Evolutionary conservation across 1,139 yeast species (phyloP).

Genomic region (Meyerozyma sp.): DNA sequence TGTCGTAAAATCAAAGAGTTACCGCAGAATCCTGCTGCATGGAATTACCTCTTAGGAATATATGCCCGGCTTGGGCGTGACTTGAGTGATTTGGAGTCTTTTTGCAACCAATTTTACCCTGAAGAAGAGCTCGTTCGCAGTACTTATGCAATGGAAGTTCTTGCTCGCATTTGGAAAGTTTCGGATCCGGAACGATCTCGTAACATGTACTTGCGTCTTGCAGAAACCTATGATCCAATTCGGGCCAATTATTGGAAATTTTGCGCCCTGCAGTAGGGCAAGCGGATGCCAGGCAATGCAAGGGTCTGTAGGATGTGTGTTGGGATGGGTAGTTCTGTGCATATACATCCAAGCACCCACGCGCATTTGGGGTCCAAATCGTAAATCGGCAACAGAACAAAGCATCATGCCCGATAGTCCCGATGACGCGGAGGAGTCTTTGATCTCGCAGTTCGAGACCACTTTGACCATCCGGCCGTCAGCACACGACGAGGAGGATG

Average conservation of each 20-base stretch:
- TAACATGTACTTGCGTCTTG: slow-evolving; percentile 44
- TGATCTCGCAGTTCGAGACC: slow-evolving; percentile 45
- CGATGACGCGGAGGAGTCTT: slow-evolving; percentile 43
- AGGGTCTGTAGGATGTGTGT: not conserved
- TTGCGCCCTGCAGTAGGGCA: not conserved
- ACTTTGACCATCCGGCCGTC: slow-evolving; percentile 42
- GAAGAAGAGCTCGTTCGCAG: slow-evolving; percentile 34
- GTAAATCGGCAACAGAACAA: slow-evolving; percentile 1
- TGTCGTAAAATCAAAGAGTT: slow-evolving; percentile 44
- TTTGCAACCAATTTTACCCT: slow-evolving; percentile 37
- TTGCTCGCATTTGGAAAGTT: slow-evolving; percentile 46
- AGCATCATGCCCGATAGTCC: not conserved
- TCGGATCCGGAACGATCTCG: slow-evolving; percentile 26
- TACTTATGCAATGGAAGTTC: slow-evolving; percentile 60
- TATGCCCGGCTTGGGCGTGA: slow-evolving; percentile 28
- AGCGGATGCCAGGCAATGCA: not conserved
- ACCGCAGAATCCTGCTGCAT: slow-evolving; percentile 82
- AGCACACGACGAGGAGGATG: slow-evolving; percentile 27
- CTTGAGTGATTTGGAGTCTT: slow-evolving; percentile 32
- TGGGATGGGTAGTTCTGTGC: not conserved
- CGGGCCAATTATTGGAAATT: slow-evolving; percentile 62
- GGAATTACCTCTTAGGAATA: slow-evolving; percentile 77
- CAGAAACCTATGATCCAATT: slow-evolving; percentile 57
- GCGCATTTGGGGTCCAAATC: not conserved
- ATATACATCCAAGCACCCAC: not conserved